Evolutionary conservation across 2,329 filamentous ascomycete species (phyloP), one percentile per base, ranked within the genome.

Genomic region (Botryotinia globosa): DNA sequence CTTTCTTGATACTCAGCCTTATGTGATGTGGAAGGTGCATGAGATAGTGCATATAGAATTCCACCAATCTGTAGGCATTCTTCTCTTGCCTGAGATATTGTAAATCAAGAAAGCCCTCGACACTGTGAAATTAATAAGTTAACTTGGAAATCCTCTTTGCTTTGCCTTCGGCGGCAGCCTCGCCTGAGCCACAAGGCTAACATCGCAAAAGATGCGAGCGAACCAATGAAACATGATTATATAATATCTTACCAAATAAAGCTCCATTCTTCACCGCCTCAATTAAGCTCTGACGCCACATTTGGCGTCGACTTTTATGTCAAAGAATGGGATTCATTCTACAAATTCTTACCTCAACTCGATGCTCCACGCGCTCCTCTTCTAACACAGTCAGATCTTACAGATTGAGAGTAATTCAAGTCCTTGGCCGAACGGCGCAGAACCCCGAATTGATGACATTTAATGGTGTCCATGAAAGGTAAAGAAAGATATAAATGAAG

Each of bases 111-210:
- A n/a, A 67, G 8, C 16, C 34, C 25, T 56, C 42, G 34, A 67
- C 34, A 67, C 29, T 16, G 32, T 22, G 45, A 54, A 34, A 54
- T 39, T 66, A 25, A 51, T 66, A 25, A 51, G 14, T 51, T n/a
- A 37, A 5, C 14, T 22, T 4, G 29, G n/a, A 25, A 51, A 51
- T 51, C 63, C 63, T 37, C 44, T 29, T 63, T 63, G 61, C 37
- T 66, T 51, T 45, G 32, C 45, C 34, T 37, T 54, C 37, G 61
- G 32, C 48, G 42, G 25, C 42, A 67, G 45, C 25, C 48, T 56
- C 4, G 64, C 34, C 64, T 56, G 34, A 67, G 48, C n/a, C 34
- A 67, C 48, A 56, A 67, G 65, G 48, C 65, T 67, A n/a, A 67
- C 3, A 14, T 4, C 16, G 8, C 12, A 12, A 54, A 22, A 32